Percentiles rank a stretch among this genome's conserved stretches.
phyloP scores from a whole-genome alignment of 805 yeast genomes.

The Saccharomycopsis sp. region DNA sequence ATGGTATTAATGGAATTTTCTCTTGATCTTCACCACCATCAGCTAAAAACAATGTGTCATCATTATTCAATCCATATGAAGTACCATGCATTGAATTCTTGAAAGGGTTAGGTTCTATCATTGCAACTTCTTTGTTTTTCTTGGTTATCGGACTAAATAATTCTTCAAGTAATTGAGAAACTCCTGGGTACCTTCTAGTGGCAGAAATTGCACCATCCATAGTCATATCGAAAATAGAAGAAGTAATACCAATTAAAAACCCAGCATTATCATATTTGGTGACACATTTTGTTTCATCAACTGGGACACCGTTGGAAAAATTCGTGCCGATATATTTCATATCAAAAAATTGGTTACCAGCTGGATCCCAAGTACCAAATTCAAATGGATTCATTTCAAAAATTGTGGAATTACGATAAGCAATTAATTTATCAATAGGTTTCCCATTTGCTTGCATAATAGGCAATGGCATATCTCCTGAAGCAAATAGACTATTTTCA shows the following conservation, averaged over 20 bases:
- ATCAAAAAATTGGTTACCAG: constrained; percentile 57
- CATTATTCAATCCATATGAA: neutral
- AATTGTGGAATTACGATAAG: constrained; percentile 49
- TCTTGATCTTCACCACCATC: constrained; percentile 61
- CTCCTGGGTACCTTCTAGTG: constrained; percentile 7
- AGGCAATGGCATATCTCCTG: constrained; percentile 42
- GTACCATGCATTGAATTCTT: constrained; percentile 33
- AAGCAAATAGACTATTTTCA: constrained; percentile 32
- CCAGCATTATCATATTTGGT: constrained; percentile 77
- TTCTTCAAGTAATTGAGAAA: constrained; percentile 2
- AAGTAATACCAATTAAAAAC: constrained; percentile 61
- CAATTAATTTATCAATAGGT: constrained; percentile 33
- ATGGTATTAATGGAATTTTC: constrained; percentile 49
- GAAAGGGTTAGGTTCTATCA: constrained; percentile 63
- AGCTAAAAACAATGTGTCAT: constrained; percentile 28
- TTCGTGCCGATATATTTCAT: constrained; percentile 64
- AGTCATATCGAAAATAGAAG: constrained; percentile 59
- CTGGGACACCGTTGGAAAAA: constrained; percentile 52
- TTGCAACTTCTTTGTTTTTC: constrained; percentile 15
- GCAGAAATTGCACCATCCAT: constrained; percentile 34
- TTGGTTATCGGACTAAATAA: constrained; percentile 2
- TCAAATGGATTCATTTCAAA: constrained; percentile 46
- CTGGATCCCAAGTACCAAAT: constrained; percentile 85
- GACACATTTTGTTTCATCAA: constrained; percentile 37
- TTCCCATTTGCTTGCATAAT: constrained; percentile 33